Conservation (phyloP, 306 rosid species). For the Vigna radiata region DNA sequence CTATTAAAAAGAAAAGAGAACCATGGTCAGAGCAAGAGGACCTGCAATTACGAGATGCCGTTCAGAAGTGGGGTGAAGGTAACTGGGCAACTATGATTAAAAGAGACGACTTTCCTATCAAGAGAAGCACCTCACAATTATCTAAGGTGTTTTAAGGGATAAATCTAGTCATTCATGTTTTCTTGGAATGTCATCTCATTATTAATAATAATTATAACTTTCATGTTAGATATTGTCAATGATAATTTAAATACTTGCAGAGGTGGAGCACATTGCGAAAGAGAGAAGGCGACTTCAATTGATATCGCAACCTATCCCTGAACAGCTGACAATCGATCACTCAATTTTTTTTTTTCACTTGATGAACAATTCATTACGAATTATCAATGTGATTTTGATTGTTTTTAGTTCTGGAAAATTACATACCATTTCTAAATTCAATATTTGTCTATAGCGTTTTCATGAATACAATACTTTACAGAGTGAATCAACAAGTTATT, state of each 20-base stretch:
- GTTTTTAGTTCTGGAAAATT: too few species aligned
- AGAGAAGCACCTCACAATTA: slow-evolving; percentile 67
- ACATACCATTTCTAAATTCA: neutral
- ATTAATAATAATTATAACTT: too few species aligned
- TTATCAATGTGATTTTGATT: neutral
- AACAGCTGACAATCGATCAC: slow-evolving; percentile 41
- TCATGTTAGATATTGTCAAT: slow-evolving; percentile 28
- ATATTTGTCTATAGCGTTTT: neutral
- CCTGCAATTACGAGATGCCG: slow-evolving; percentile 62
- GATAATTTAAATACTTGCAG: slow-evolving; percentile 50
- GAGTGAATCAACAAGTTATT: too few species aligned
- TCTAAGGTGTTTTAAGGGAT: slow-evolving; percentile 58
- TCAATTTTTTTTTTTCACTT: slow-evolving; percentile 25
- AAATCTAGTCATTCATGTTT: too few species aligned
- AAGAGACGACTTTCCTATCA: slow-evolving; percentile 57
- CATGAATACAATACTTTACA: too few species aligned
- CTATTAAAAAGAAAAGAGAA: slow-evolving; percentile 63
- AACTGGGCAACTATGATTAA: slow-evolving; percentile 70
- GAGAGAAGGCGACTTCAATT: slow-evolving; percentile 41
- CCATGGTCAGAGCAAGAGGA: slow-evolving; percentile 88
- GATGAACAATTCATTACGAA: slow-evolving; percentile 47
- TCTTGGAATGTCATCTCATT: too few species aligned
- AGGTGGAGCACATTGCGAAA: slow-evolving; percentile 77
- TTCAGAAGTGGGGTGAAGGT: slow-evolving; percentile 75
- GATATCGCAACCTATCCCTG: slow-evolving; percentile 20